Base-by-base conservation (phyloP, 768 basidiomycete species). In the Cystofilobasidium bisporidii region DNA sequence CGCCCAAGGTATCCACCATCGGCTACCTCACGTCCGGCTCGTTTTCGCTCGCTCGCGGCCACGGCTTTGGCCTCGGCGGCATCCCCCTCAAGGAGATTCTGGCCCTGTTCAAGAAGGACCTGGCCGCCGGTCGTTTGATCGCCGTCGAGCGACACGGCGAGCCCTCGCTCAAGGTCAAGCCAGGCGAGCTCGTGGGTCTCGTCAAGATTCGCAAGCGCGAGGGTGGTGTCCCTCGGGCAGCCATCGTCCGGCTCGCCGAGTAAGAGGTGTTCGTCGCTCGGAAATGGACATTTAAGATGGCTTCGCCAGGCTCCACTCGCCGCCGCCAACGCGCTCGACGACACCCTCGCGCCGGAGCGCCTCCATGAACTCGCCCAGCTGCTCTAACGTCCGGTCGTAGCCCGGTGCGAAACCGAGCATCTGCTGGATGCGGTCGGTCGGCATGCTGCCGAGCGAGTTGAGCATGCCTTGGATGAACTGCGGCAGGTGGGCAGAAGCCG, bases 391-490 rank as follows among this genome's bases (percentile, higher is more conserved):
- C 69, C 84, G 83, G 73, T 91, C 85, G 76, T 92, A 94, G 5
- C 84, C 86, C 5, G 87, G 87, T 14, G 87, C 88, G 73, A 89
- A 85, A 74, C 83, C 86, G 69, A 96, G 81, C 87, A 92, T 91
- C 2, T 82, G 80, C 74, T 96, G 91, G 73, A 96, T 91, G n/a
- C 87, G 83, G 69, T 89, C 87, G 53, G 89, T 73, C 1, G 87
- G 82, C 20, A 92, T 80, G 2, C 83, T 76, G 14, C 87, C 88
- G 53, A 97, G 79, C 75, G 91, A 93, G 63, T 85, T 91, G 66
- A 96, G 85, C 87, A 91, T 91, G 33, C 88, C 90, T 77, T 89
- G 86, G 69, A 93, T 88, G 77, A 87, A 93, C 87, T 90, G 69
- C 32, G 56, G 63, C 62, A 63, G 47, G 67, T 71, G 48, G 41